Evolutionary conservation across 768 basidiomycete genomes (phyloP).

Genomic region (Cystobasidium tubakii): DNA sequence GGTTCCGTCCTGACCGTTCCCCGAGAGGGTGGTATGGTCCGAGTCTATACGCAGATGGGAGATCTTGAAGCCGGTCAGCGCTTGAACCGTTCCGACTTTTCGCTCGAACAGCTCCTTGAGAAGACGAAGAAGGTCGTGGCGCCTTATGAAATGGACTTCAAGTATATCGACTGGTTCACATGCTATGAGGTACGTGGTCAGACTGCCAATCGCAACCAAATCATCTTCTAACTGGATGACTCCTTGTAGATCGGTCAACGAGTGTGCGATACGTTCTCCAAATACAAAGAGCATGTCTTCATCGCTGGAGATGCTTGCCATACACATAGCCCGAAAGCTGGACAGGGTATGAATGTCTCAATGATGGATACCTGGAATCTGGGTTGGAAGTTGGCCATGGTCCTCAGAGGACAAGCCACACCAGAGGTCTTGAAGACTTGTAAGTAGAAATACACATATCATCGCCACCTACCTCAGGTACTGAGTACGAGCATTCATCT

Average conservation of each 20-base stretch:
- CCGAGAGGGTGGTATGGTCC: conserved; percentile 33
- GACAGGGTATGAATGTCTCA: conserved; percentile 50
- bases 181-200: conserved; percentile 40
- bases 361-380: conserved; percentile 72
- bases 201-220: too few relatives aligned
- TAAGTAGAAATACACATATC: conserved; percentile 44
- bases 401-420: conserved; percentile 57
- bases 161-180: conserved; percentile 44
- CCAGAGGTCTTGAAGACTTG: conserved; percentile 55
- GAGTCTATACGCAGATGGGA: conserved; percentile 26
- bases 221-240: neutral
- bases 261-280: conserved; percentile 33
- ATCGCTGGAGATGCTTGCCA: conserved; percentile 43
- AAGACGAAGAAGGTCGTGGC: conserved; percentile 39
- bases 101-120: conserved; percentile 39
- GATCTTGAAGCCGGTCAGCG: conserved; percentile 24
- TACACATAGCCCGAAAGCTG: conserved; percentile 43
- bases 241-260: conserved; percentile 43
- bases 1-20: conserved; percentile 38
- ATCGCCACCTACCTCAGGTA: too few relatives aligned
- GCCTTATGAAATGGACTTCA: conserved; percentile 43
- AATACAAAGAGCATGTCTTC: conserved; percentile 40
- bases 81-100: conserved; percentile 37
- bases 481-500: too few relatives aligned
- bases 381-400: conserved; percentile 63